phyloP scores from a whole-genome alignment of 1,284 basidiomycete species.

The Ustilago tritici region DNA sequence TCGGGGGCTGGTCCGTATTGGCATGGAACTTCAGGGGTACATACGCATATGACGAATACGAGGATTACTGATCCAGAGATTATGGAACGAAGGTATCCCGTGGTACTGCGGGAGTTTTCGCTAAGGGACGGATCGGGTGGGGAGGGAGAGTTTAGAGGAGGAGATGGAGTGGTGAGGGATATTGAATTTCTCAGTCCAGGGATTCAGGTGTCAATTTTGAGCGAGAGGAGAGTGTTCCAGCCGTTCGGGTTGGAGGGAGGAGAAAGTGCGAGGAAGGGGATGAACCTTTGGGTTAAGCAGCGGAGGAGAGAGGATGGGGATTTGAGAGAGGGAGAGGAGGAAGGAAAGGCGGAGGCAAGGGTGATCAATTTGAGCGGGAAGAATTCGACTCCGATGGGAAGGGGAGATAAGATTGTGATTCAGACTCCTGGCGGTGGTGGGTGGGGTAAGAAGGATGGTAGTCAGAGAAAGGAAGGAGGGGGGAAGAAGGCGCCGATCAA shows the following conservation, averaged over 20 bases:
- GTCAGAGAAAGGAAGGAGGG: background rate
- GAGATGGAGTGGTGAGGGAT: conserved; percentile 87
- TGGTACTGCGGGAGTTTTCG: conserved; percentile 84
- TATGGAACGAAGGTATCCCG: conserved; percentile 88
- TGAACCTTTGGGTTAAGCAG: conserved; percentile 90
- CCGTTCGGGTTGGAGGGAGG: conserved; percentile 94
- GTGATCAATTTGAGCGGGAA: conserved; percentile 92
- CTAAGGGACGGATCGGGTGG: conserved; percentile 83
- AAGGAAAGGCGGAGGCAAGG: conserved; percentile 71
- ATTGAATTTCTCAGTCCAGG: conserved; percentile 83
- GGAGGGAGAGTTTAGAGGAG: conserved; percentile 81
- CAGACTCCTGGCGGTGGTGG: conserved; percentile 94
- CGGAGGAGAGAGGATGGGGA: conserved; percentile 80
- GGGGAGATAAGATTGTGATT: conserved; percentile 82
- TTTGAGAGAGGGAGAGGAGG: conserved; percentile 63
- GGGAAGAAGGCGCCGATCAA: conserved; percentile 38
- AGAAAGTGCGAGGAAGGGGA: conserved; percentile 79
- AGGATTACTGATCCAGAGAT: conserved; percentile 83
- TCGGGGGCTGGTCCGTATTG: conserved; percentile 87
- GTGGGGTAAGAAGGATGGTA: conserved; percentile 75
- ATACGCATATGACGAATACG: conserved; percentile 88
- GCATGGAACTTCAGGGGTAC: conserved; percentile 77
- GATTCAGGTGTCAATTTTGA: conserved; percentile 87
- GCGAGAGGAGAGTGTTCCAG: conserved; percentile 85
- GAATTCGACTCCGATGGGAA: conserved; percentile 84